Percentiles rank a stretch among this genome's conserved stretches.
phyloP scores from a whole-genome alignment of 768 basidiomycete genomes.

The Pholiota microspora region DNA sequence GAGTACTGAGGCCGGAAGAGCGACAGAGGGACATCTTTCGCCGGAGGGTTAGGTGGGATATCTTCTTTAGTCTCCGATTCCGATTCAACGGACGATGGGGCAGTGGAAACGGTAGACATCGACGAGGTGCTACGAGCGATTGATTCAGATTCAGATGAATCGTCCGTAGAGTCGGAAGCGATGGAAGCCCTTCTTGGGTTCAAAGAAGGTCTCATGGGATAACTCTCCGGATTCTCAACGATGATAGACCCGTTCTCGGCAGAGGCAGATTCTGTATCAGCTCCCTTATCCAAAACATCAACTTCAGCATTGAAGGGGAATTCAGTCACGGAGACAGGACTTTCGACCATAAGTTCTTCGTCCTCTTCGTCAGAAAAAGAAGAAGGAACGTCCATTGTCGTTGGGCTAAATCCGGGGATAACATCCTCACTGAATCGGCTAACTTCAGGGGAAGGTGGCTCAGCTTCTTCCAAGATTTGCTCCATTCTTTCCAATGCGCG shows the following conservation, averaged over 20 bases:
- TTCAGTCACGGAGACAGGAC: not conserved
- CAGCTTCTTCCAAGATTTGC: slow-evolving; percentile 36
- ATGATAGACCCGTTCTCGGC: not conserved
- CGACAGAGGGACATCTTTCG: not conserved
- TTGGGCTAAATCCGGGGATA: slow-evolving; percentile 13
- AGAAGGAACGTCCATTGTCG: slow-evolving; percentile 30
- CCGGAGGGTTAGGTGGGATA: not conserved
- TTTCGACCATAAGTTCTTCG: slow-evolving; percentile 17
- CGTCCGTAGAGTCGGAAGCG: slow-evolving; percentile 1
- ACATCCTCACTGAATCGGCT: not conserved
- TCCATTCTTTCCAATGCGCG: slow-evolving; percentile 41
- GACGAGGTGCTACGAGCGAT: slow-evolving; percentile 2
- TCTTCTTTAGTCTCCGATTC: slow-evolving; percentile 5
- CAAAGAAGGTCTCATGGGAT: not conserved
- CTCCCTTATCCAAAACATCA: not conserved
- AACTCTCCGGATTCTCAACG: not conserved
- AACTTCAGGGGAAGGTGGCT: slow-evolving; percentile 4
- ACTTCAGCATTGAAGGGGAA: not conserved
- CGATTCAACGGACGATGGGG: slow-evolving; percentile 6
- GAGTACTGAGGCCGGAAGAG: not conserved
- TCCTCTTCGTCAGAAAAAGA: slow-evolving; percentile 41
- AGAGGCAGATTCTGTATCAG: not conserved
- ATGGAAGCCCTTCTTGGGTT: not conserved
- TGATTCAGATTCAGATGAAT: slow-evolving; percentile 1
- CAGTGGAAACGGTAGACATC: slow-evolving; percentile 1